Percentiles rank a stretch among this genome's conserved stretches.
These are phyloP conservation scores for Helicocarpus griseus DNA, from an alignment of 2,329 filamentous ascomycete species.

Conservation along the genomic window DNA sequence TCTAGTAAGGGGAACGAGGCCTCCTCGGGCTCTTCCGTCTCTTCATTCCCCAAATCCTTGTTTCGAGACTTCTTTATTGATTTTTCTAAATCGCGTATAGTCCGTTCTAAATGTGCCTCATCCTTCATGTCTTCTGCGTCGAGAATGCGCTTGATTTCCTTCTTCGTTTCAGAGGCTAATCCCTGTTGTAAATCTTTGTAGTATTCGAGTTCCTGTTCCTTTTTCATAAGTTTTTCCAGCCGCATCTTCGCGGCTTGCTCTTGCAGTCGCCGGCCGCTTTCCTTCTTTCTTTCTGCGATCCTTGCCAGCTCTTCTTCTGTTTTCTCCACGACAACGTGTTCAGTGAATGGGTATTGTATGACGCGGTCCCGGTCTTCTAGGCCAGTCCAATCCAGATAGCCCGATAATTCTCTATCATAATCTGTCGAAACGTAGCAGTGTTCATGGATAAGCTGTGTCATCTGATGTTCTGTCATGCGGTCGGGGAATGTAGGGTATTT, in stretches of 20 bases:
- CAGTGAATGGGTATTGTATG: constrained; percentile 86
- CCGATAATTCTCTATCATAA: constrained; percentile 67
- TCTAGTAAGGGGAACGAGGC: constrained; percentile 81
- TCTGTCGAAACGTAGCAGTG: constrained; percentile 84
- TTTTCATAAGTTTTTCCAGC: constrained; percentile 85
- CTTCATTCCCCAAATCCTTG: constrained; percentile 84
- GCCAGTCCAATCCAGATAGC: constrained; percentile 81
- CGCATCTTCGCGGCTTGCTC: constrained; percentile 97
- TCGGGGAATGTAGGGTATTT: constrained; percentile 88
- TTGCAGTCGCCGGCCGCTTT: constrained; percentile 81
- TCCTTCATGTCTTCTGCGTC: constrained; percentile 90
- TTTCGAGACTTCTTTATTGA: constrained; percentile 82
- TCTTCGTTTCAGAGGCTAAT: constrained; percentile 71
- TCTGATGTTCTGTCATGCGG: constrained; percentile 76
- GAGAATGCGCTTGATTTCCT: constrained; percentile 75
- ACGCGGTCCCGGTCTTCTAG: constrained; percentile 82
- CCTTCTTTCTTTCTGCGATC: constrained; percentile 88
- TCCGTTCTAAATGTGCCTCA: constrained; percentile 72
- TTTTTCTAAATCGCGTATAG: constrained; percentile 81
- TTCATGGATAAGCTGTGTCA: constrained; percentile 75
- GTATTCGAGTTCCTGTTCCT: constrained; percentile 91
- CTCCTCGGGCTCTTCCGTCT: constrained; percentile 67
- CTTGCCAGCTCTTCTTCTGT: constrained; percentile 85
- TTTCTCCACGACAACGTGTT: constrained; percentile 84
- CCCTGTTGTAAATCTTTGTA: constrained; percentile 73